Percentiles rank a stretch among this genome's conserved stretches.
These are phyloP conservation scores for Linnemannia exigua DNA, from an alignment of 192 early-diverging fungal species.

Conservation along the genomic window DNA sequence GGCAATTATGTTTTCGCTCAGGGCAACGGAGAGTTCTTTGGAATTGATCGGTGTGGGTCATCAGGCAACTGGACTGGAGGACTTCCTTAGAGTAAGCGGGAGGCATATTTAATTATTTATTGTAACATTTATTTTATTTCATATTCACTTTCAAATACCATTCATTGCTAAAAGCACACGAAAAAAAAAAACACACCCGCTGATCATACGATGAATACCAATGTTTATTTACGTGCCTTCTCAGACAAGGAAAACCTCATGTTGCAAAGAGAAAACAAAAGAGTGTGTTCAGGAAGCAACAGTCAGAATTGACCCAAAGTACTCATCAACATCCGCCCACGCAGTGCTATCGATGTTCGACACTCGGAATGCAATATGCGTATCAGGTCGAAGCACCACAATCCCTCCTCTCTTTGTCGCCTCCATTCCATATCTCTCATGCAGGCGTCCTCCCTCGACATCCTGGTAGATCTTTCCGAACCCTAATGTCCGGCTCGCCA, in stretches of 20 bases:
- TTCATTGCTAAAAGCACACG: too few relatives aligned
- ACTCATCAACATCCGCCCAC: constrained; percentile 33
- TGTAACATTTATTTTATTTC: too few relatives aligned
- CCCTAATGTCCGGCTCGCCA: neutral
- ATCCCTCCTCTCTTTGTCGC: neutral
- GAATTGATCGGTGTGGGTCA: constrained; percentile 10
- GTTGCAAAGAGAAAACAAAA: neutral
- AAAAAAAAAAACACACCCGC: too few relatives aligned
- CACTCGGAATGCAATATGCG: constrained; percentile 22
- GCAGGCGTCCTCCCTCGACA: neutral
- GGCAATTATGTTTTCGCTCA: constrained; percentile 13
- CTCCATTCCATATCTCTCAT: constrained; percentile 7
- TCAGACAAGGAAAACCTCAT: too few relatives aligned
- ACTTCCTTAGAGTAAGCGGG: too few relatives aligned
- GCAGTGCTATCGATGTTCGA: neutral
- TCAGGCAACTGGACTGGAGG: neutral
- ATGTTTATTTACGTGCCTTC: too few relatives aligned
- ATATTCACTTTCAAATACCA: too few relatives aligned
- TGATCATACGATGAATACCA: too few relatives aligned
- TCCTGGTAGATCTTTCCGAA: constrained; percentile 18
- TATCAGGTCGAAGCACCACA: constrained; percentile 36
- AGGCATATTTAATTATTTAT: too few relatives aligned
- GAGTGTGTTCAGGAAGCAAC: too few relatives aligned
- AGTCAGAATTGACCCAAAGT: constrained; percentile 19
- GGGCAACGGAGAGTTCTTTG: constrained; percentile 1